Conservation (phyloP, 768 basidiomycete genomes). For the Pleurotus pulmonarius region DNA sequence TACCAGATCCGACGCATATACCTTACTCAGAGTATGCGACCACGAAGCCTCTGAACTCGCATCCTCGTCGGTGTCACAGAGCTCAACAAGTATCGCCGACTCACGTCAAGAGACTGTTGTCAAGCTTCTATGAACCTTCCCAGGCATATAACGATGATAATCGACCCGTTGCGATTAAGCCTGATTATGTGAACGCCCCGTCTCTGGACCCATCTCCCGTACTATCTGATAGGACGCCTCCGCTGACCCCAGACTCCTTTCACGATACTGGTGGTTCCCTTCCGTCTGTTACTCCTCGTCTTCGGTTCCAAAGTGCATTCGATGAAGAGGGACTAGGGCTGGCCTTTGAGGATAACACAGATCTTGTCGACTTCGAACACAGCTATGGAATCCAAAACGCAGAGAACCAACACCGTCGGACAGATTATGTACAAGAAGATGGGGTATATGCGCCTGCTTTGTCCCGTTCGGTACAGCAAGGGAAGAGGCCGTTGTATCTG, state of each 20-base stretch:
- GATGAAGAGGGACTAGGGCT: not conserved
- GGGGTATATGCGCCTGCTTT: conserved; percentile 4
- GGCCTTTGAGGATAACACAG: not conserved
- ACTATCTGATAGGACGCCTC: not conserved
- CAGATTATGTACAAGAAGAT: not conserved
- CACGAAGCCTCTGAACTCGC: not conserved
- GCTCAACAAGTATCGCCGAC: conserved; percentile 1
- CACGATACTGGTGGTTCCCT: not conserved
- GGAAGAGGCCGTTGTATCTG: conserved; percentile 31
- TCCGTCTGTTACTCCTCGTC: not conserved
- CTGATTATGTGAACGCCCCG: not conserved
- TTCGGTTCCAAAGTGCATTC: not conserved
- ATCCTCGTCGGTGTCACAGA: not conserved
- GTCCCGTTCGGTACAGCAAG: conserved; percentile 33
- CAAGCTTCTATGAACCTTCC: conserved; percentile 3
- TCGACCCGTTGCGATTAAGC: not conserved
- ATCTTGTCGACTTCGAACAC: not conserved
- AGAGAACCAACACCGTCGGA: not conserved
- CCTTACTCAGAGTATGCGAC: not conserved
- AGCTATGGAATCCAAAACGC: not conserved
- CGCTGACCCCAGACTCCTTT: conserved; percentile 1
- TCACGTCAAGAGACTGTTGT: conserved; percentile 1
- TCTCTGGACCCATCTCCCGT: not conserved
- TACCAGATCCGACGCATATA: not conserved
- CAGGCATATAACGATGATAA: not conserved